phyloP scores from a whole-genome alignment of 257 asterid species.

The Solanum bulbocastanum region DNA sequence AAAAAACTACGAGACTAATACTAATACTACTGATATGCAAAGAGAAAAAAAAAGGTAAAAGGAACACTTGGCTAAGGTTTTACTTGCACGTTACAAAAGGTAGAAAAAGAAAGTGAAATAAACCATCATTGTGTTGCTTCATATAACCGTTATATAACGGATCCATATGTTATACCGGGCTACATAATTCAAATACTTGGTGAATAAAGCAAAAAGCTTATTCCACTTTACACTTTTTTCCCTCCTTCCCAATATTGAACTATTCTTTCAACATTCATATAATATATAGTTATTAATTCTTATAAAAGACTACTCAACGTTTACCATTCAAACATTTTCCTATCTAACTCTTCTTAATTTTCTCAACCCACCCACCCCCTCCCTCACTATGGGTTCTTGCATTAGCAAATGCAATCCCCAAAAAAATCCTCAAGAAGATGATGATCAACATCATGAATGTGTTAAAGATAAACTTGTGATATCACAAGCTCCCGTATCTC shows the following conservation, averaged over 20 bases:
- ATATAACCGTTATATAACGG: conserved; percentile 61
- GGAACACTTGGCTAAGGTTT: background rate
- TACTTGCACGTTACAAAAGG: background rate
- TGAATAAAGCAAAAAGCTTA: conserved; percentile 22
- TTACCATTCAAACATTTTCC: conserved; percentile 4
- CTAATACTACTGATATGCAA: background rate
- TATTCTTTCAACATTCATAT: conserved; percentile 7
- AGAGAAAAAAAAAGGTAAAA: background rate
- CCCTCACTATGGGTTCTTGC: conserved; percentile 62
- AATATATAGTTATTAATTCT: background rate
- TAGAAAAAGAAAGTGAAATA: background rate
- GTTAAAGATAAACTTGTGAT: conserved; percentile 57
- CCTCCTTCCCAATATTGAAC: conserved; percentile 13
- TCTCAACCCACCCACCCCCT: background rate
- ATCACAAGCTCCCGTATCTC: conserved; percentile 31
- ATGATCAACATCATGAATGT: conserved; percentile 5
- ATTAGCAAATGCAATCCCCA: conserved; percentile 64
- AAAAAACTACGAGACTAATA: background rate
- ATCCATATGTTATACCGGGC: conserved; percentile 29
- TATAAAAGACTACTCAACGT: background rate
- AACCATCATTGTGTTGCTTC: conserved; percentile 15
- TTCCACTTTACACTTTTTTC: conserved; percentile 4
- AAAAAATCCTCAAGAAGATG: conserved; percentile 23
- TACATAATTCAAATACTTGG: conserved; percentile 27
- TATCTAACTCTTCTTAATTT: background rate